A percentile compares a stretch with the other conserved stretches of the same genome.
These are phyloP conservation scores for Dimargaris cristalligena DNA, from an alignment of 192 early-diverging fungal species.

Conservation along the genomic window DNA sequence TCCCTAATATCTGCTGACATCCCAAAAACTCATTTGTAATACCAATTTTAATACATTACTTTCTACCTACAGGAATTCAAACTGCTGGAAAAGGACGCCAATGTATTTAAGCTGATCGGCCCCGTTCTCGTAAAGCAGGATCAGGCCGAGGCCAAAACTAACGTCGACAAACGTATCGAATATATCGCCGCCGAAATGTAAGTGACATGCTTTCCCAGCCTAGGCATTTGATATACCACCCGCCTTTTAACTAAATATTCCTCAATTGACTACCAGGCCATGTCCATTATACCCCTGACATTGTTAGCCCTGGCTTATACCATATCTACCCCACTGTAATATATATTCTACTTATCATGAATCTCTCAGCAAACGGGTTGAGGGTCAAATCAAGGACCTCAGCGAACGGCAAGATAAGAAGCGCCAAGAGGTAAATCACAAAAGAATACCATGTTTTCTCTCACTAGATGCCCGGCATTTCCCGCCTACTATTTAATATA, in stretches of 20 bases:
- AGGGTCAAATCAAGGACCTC: constrained; percentile 62
- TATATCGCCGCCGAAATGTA: constrained; percentile 80
- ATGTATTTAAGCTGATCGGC: constrained; percentile 90
- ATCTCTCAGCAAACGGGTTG: constrained; percentile 53
- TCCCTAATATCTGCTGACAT: too few species aligned
- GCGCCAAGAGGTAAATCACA: constrained; percentile 47
- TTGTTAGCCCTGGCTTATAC: not conserved
- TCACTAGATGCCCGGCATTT: not conserved
- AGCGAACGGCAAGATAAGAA: constrained; percentile 70
- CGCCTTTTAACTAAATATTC: not conserved
- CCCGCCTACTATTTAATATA: not conserved
- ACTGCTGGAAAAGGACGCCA: constrained; percentile 56
- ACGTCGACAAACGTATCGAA: constrained; percentile 90
- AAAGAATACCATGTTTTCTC: not conserved
- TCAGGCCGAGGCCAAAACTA: constrained; percentile 56
- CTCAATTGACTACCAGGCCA: not conserved
- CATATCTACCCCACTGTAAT: too few species aligned
- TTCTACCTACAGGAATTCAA: constrained; percentile 93
- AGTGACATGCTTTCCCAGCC: constrained; percentile 11
- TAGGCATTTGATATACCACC: not conserved
- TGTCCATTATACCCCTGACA: not conserved
- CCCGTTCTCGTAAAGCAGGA: constrained; percentile 94
- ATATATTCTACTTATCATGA: too few species aligned
- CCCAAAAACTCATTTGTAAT: too few species aligned
- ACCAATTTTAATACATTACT: too few species aligned